phyloP scores from a whole-genome alignment of 78 protist species.

The Dictyostelium firmibasis region DNA sequence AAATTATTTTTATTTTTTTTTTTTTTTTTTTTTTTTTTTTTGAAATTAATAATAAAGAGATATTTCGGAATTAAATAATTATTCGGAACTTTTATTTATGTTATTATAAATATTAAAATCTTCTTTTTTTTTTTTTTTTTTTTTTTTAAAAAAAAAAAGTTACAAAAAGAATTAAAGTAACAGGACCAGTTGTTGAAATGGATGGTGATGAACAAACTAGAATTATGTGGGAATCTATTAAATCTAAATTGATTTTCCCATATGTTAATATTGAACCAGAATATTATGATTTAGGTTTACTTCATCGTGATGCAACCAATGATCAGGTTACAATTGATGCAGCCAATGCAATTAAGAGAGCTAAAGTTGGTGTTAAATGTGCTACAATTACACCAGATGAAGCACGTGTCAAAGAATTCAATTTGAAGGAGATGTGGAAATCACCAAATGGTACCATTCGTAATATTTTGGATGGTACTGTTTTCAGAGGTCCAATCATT shows the following conservation, averaged over 20 bases:
- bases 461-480: slow-evolving; percentile 91
- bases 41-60: no score
- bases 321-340: slow-evolving; percentile 92
- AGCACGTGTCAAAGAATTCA: slow-evolving; percentile 89
- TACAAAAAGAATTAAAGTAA: slow-evolving; percentile 40
- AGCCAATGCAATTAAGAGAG: slow-evolving; percentile 90
- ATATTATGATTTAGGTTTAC: slow-evolving; percentile 90
- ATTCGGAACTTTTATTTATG: background rate
- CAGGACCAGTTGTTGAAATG: slow-evolving; percentile 83
- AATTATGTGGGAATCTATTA: slow-evolving; percentile 91
- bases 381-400: slow-evolving; percentile 98
- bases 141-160: background rate
- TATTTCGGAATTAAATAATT: no score
- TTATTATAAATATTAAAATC: no score
- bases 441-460: slow-evolving; percentile 95
- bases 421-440: slow-evolving; percentile 95
- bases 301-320: slow-evolving; percentile 86
- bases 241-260: slow-evolving; percentile 59
- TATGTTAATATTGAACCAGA: slow-evolving; percentile 2
- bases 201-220: slow-evolving; percentile 90
- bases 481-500: slow-evolving; percentile 97
- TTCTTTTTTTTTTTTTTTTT: background rate
- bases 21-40: no score
- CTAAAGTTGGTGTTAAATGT: slow-evolving; percentile 96
- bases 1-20: no score